Base-by-base conservation (phyloP, 371 early-diverging fungal genomes). In the Actinomortierella wolfii region DNA sequence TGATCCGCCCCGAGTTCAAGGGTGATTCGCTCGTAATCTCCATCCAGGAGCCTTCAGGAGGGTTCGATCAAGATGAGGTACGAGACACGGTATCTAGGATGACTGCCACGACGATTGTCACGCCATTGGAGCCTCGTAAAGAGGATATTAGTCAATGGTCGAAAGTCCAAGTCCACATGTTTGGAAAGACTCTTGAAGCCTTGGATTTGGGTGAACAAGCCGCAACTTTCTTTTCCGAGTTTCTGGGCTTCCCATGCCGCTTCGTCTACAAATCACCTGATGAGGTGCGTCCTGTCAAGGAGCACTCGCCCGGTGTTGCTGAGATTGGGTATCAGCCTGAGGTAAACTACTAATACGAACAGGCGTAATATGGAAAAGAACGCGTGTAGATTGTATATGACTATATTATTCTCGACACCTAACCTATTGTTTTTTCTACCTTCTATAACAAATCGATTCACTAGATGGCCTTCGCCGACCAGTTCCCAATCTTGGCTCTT, bases 401-500 rank as follows among this genome's bases (percentile, higher is more conserved):
- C n/a, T n/a, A n/a, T n/a, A n/a, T n/a, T n/a, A n/a, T n/a, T n/a
- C n/a, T n/a, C n/a, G n/a, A n/a, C n/a, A n/a, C n/a, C n/a, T n/a
- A n/a, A n/a, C n/a, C n/a, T n/a, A n/a, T n/a, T n/a, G n/a, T n/a
- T n/a, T n/a, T n/a, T n/a, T n/a, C n/a, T n/a, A n/a, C n/a, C n/a
- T n/a, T n/a, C n/a, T n/a, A n/a, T n/a, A n/a, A n/a, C n/a, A n/a
- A n/a, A n/a, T n/a, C n/a, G n/a, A n/a, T n/a, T n/a, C n/a, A n/a
- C n/a, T 21, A 67, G 67, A 56, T 46, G 21, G 64, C 54, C 25
- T 67, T 67, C 55, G 48, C 67, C 3, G 68, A 67, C 46, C 28
- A 24, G n/a, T 67, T 42, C 55, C 68, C 75, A n/a, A 46, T 74
- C 51, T 39, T 67, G n/a, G n/a, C 64, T 15, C 24, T 61, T 15